phyloP scores from a whole-genome alignment of 208 protist species.

The Leishmania braziliensis region DNA sequence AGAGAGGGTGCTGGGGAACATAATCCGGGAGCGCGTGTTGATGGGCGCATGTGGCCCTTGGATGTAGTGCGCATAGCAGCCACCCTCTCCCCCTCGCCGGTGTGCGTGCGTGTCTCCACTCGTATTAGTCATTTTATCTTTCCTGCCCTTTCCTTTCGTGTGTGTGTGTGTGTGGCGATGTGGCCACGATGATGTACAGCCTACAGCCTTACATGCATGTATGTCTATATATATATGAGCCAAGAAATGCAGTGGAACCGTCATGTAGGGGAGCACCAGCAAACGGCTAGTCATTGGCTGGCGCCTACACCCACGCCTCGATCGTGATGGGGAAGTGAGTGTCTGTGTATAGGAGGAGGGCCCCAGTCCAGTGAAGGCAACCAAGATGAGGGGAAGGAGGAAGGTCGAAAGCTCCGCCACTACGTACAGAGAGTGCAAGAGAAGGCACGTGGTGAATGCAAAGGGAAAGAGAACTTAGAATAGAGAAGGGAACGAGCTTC shows the following conservation, averaged over 20 bases:
- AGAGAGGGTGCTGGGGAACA: neutral
- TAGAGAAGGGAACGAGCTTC: neutral
- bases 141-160: too few species aligned
- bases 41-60: neutral
- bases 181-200: neutral
- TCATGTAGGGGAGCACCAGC: neutral
- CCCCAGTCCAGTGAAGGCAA: neutral
- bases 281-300: neutral
- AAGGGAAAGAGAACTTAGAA: neutral
- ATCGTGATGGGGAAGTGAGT: neutral
- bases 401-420: neutral
- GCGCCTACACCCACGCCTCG: neutral
- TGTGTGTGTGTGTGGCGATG: neutral
- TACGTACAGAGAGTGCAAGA: neutral
- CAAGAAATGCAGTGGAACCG: neutral
- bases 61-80: neutral
- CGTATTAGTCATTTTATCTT: neutral
- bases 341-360: neutral
- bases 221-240: neutral
- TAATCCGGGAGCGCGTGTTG: neutral
- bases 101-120: neutral
- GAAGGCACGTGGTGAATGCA: neutral
- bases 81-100: neutral
- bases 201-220: neutral
- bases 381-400: neutral